phyloP scores from a whole-genome alignment of 768 basidiomycete genomes.

The Tylopilus subfusipes region DNA sequence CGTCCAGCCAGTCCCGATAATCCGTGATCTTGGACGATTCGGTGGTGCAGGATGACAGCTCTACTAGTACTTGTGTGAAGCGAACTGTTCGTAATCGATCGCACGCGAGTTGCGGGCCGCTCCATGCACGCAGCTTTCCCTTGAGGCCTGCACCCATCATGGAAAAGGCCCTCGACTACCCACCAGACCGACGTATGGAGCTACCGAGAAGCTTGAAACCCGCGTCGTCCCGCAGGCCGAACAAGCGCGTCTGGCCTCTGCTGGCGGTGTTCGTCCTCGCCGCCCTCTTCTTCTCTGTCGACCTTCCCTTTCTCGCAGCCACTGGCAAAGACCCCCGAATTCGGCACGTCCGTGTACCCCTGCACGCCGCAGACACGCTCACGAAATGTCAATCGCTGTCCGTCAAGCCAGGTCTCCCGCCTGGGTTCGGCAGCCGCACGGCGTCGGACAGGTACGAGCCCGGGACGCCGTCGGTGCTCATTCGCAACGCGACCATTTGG shows the following conservation, averaged over 20 bases:
- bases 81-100: too few relatives aligned
- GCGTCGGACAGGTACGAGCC: constrained; percentile 53
- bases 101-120: too few relatives aligned
- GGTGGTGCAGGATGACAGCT: too few relatives aligned
- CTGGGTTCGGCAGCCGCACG: constrained; percentile 45
- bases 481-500: constrained; percentile 77
- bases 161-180: constrained; percentile 7
- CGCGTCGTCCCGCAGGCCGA: background rate
- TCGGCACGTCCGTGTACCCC: constrained; percentile 11
- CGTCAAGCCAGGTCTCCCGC: constrained; percentile 40
- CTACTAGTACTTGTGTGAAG: too few relatives aligned
- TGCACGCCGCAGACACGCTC: constrained; percentile 31
- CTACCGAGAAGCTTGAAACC: background rate
- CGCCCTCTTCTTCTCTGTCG: constrained; percentile 13
- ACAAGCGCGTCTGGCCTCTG: constrained; percentile 16
- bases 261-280: constrained; percentile 13
- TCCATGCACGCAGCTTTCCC: too few relatives aligned
- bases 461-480: constrained; percentile 51
- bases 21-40: too few relatives aligned
- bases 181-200: background rate
- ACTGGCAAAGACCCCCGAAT: background rate
- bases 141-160: background rate
- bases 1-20: too few relatives aligned
- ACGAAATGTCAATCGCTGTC: constrained; percentile 46
- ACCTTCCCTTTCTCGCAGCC: constrained; percentile 9